Percentiles rank a stretch among this genome's conserved stretches.
Evolutionary conservation across 2,329 filamentous ascomycete genomes (phyloP).

Genomic region (Clonostachys byssicola): DNA sequence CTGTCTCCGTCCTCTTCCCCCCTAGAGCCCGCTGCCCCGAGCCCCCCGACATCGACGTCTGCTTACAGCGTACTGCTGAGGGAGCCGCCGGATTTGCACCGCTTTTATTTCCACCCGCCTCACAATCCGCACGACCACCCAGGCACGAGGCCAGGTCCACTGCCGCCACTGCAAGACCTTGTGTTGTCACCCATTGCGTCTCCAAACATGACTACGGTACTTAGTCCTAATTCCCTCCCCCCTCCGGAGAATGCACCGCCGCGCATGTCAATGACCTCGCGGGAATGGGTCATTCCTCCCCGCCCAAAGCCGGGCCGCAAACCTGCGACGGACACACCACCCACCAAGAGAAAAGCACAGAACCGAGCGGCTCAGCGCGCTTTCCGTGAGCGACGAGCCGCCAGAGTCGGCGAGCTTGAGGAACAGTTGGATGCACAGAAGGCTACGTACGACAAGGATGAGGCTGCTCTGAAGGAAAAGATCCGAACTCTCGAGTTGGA

Average conservation of each 20-base stretch:
- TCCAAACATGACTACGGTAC: slow-evolving; percentile 43
- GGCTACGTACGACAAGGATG: slow-evolving; percentile 50
- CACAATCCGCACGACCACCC: no score
- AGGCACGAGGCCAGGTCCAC: slow-evolving; percentile 7
- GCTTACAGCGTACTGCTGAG: no score
- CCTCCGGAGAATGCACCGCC: slow-evolving; percentile 29
- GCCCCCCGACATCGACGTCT: no score
- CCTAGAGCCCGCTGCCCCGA: slow-evolving; percentile 1
- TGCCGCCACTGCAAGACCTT: slow-evolving; percentile 15
- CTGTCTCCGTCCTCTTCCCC: not conserved
- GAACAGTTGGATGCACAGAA: slow-evolving; percentile 61
- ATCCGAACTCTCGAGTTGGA: slow-evolving; percentile 59
- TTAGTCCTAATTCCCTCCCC: slow-evolving; percentile 30
- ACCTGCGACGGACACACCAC: slow-evolving; percentile 87
- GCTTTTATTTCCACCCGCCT: slow-evolving; percentile 1
- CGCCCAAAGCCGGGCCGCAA: slow-evolving; percentile 89
- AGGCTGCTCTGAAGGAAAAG: slow-evolving; percentile 53
- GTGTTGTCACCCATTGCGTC: slow-evolving; percentile 30
- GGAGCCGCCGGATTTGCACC: no score
- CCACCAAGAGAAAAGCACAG: slow-evolving; percentile 90
- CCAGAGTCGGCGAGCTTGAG: slow-evolving; percentile 74
- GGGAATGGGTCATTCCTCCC: slow-evolving; percentile 82
- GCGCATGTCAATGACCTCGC: slow-evolving; percentile 65
- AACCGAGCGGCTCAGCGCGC: slow-evolving; percentile 89
- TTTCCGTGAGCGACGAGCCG: slow-evolving; percentile 83